A percentile compares a stretch with the other conserved stretches of the same genome.
These are phyloP conservation scores for Ganoderma multipileum DNA, from an alignment of 1,284 basidiomycete genomes.

Conservation along the genomic window DNA sequence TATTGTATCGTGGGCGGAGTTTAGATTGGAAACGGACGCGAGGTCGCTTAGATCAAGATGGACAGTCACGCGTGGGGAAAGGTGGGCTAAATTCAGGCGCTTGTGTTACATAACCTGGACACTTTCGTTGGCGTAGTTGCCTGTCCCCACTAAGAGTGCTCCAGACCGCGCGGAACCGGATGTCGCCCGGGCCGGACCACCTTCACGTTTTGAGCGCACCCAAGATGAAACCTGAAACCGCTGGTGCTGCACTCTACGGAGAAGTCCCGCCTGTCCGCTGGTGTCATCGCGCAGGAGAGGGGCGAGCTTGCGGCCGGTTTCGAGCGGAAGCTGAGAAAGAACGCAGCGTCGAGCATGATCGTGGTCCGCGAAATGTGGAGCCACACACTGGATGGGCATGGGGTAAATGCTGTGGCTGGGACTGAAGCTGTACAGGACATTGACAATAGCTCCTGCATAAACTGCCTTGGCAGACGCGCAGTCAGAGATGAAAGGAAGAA, in stretches of 20 bases:
- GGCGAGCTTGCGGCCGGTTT: background rate
- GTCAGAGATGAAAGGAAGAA: background rate
- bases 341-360: background rate
- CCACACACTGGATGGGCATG: background rate
- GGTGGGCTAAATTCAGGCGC: too few relatives aligned
- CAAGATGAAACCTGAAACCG: background rate
- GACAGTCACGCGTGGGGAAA: too few relatives aligned
- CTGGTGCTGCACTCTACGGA: background rate
- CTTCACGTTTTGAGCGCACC: background rate
- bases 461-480: background rate
- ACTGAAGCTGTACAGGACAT: background rate
- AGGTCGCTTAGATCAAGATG: too few relatives aligned
- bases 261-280: background rate
- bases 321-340: constrained; percentile 1
- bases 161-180: background rate
- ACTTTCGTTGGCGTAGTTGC: too few relatives aligned
- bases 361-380: background rate
- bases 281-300: background rate
- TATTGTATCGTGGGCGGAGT: too few relatives aligned
- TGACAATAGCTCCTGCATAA: background rate
- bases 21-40: too few relatives aligned
- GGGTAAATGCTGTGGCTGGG: background rate
- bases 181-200: background rate
- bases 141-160: too few relatives aligned
- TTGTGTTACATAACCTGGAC: too few relatives aligned